Base-by-base conservation (phyloP, 129 eudicot genomes). In the Arctium minus region DNA sequence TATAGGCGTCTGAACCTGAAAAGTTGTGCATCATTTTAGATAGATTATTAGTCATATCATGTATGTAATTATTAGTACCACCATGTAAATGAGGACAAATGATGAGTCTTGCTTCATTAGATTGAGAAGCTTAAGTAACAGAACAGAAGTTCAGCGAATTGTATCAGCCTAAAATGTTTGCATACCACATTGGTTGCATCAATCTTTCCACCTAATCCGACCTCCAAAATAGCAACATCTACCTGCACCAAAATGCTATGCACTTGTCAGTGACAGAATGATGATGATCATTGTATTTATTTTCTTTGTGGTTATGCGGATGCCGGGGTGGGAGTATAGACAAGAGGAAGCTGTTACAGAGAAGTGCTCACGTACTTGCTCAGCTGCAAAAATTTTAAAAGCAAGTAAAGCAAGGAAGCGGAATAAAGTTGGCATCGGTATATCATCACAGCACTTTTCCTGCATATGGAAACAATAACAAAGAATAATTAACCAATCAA, bases 161-260 rank as follows among this genome's bases (percentile, higher is more conserved):
- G 18, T 38, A 75, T 31, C 50, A 32, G 22, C 12, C n/a, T 39
- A 44, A 22, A 4, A 44, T 75, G 37, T 68, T 17, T 56, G 68
- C 93, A 79, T 87, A 95, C 98, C 97, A 95, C 97, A 83, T 95
- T 95, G 69, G 98, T 95, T 53, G 98, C 97, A 85, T 95, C 98
- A 90, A 75, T 92, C 77, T 76, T 91, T 83, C 98, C 98, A 22
- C 98, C 98, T 83, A 95, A 84, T 18, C 98, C 98, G 83, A 92
- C 98, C 86, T 95, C 98, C 90, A 95, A 78, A 82, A 95, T 88
- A 78, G 92, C 94, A 70, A 90, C 98, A 85, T 95, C 97, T 65
- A 95, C 98, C 98, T 95, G 97, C 77, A 79, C 32, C 71, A 64
- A 72, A 15, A 77, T 78, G 50, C 62, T 68, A 74, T 31, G 40